A percentile compares a stretch with the other conserved stretches of the same genome.
phyloP scores from a whole-genome alignment of 768 basidiomycete genomes.

The Dictyophora rubrovolvata region DNA sequence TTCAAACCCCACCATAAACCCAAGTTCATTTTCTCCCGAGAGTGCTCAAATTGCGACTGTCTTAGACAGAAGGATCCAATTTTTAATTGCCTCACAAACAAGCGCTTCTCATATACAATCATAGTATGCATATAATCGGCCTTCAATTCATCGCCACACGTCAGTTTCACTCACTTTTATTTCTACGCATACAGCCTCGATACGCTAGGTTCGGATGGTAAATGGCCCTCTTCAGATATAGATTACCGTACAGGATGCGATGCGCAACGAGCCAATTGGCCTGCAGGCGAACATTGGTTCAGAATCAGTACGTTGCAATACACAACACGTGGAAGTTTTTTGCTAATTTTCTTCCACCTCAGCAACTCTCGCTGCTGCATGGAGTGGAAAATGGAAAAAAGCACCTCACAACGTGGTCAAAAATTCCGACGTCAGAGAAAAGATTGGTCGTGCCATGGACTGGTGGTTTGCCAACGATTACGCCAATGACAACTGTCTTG shows the following conservation, averaged over 20 bases:
- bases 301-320: conserved; percentile 16
- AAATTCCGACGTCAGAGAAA: conserved; percentile 27
- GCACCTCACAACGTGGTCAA: conserved; percentile 31
- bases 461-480: conserved; percentile 58
- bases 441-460: conserved; percentile 45
- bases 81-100: neutral
- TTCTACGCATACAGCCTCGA: conserved; percentile 29
- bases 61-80: neutral
- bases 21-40: neutral
- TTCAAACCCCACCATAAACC: neutral
- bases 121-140: neutral
- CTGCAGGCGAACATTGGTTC: conserved; percentile 46
- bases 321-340: no score
- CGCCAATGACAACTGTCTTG: conserved; percentile 41
- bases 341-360: neutral
- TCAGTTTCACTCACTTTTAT: neutral
- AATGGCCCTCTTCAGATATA: conserved; percentile 46
- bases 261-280: conserved; percentile 61
- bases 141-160: neutral
- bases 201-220: conserved; percentile 32
- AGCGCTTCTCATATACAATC: neutral
- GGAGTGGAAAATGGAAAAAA: conserved; percentile 38
- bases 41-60: neutral
- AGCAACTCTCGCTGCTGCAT: conserved; percentile 48
- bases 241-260: conserved; percentile 55